Evolutionary conservation across 2,329 filamentous ascomycete species (phyloP).

Genomic region (Pseudophaeomoniella oleicola): DNA sequence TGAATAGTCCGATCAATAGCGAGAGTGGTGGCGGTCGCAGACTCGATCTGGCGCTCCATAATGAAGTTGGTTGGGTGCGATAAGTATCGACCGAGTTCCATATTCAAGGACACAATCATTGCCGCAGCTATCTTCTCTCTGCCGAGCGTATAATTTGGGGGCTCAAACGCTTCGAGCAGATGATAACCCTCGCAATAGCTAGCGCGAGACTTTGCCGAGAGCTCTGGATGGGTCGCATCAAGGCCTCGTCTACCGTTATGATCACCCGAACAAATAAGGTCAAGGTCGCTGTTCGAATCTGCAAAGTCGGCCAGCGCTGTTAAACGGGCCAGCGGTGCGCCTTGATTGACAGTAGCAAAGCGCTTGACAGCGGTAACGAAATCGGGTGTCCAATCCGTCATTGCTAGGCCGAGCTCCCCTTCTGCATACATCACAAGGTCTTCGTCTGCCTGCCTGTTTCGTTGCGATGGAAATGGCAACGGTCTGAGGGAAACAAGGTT

Average conservation of each 20-base stretch:
- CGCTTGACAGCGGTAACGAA: not conserved
- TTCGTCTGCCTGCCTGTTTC: not conserved
- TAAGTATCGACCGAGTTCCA: not conserved
- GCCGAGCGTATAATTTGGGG: not conserved
- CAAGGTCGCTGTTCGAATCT: no score
- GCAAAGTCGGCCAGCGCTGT: no score
- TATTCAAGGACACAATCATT: not conserved
- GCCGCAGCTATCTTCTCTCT: not conserved
- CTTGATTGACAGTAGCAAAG: not conserved
- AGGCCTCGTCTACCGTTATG: slow-evolving; percentile 10
- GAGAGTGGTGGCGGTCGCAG: slow-evolving; percentile 2
- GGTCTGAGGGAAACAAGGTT: slow-evolving; percentile 26
- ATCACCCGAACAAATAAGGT: slow-evolving; percentile 8
- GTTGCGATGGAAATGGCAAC: not conserved
- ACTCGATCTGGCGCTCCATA: slow-evolving; percentile 2
- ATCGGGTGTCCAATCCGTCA: not conserved
- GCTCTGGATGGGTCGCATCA: not conserved
- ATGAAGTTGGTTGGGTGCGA: not conserved
- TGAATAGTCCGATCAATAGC: not conserved
- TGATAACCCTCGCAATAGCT: not conserved
- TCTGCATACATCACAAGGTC: slow-evolving; percentile 14
- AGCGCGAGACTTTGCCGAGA: not conserved
- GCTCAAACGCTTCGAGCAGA: not conserved
- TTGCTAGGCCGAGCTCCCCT: not conserved
- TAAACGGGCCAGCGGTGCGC: not conserved